Percentiles rank a stretch among this genome's conserved stretches.
phyloP scores from a whole-genome alignment of 208 protist species.

The Leishmania turanica region DNA sequence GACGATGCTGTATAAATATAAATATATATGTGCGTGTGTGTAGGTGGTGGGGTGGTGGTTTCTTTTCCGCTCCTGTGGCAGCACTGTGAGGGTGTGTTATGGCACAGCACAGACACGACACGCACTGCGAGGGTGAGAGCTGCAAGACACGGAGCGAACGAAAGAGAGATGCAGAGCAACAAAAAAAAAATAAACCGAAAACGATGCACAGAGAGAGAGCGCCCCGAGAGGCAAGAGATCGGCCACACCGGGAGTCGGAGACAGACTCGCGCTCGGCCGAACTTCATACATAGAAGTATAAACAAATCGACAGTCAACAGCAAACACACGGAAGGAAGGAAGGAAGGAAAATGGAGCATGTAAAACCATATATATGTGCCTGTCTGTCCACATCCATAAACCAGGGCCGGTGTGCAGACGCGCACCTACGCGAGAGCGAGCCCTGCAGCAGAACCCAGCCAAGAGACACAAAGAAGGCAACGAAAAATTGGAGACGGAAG shows the following conservation, averaged over 20 bases:
- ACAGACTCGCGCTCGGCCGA: neutral
- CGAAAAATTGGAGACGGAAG: neutral
- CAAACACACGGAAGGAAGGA: neutral
- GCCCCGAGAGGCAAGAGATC: neutral
- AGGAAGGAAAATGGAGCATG: neutral
- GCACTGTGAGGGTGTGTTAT: neutral
- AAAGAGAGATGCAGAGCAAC: neutral
- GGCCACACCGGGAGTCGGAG: neutral
- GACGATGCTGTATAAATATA: neutral
- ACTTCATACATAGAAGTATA: neutral
- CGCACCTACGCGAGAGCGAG: neutral
- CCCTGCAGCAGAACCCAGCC: neutral
- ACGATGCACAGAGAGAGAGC: neutral
- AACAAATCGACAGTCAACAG: neutral
- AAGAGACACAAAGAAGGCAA: neutral
- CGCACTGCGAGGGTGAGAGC: conserved; percentile 8
- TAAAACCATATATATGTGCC: neutral
- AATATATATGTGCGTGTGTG: conserved; percentile 5
- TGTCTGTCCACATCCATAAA: neutral
- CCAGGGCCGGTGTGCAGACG: too few species aligned
- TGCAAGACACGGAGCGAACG: neutral
- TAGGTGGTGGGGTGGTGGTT: neutral
- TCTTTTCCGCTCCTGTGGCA: neutral
- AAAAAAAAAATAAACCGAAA: neutral
- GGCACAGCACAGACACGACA: neutral